Evolutionary conservation across 148 eudicot species (phyloP).

Genomic region (Heliosperma pusillum): DNA sequence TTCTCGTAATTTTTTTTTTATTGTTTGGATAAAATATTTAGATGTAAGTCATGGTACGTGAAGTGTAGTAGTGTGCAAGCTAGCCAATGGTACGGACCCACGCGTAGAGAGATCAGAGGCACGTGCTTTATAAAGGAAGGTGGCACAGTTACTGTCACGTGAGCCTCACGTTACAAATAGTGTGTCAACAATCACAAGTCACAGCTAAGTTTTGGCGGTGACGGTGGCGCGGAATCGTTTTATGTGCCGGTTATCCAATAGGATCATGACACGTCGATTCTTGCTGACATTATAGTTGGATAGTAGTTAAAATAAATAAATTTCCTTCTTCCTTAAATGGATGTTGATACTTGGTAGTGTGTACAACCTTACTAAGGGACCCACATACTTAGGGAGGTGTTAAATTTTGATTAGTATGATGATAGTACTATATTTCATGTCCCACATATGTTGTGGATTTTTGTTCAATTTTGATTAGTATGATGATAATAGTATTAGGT

Average conservation of each 20-base stretch:
- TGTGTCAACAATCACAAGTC: not conserved
- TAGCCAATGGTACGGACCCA: too few relatives aligned
- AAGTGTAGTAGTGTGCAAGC: not conserved
- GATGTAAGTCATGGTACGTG: not conserved
- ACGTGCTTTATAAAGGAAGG: not conserved
- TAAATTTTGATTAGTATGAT: constrained; percentile 6
- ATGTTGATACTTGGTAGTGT: constrained; percentile 9
- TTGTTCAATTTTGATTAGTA: too few relatives aligned
- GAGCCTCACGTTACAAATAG: not conserved
- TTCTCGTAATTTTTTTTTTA: not conserved
- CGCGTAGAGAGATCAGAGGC: too few relatives aligned
- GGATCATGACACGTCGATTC: constrained; percentile 14
- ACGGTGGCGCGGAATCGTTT: constrained; percentile 1
- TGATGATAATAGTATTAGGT: too few relatives aligned
- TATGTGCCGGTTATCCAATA: not conserved
- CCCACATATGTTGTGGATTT: constrained; percentile 23
- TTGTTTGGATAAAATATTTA: not conserved
- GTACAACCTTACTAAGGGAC: too few relatives aligned
- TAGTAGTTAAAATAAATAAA: not conserved
- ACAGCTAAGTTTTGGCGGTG: constrained; percentile 1
- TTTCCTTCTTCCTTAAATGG: not conserved
- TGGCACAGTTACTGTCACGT: not conserved
- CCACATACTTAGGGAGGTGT: not conserved
- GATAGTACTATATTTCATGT: constrained; percentile 6
- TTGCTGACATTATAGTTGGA: constrained; percentile 12